These are phyloP conservation scores for Calvatia gigantea DNA, from an alignment of 768 basidiomycete genomes.

Conservation along the genomic window DNA sequence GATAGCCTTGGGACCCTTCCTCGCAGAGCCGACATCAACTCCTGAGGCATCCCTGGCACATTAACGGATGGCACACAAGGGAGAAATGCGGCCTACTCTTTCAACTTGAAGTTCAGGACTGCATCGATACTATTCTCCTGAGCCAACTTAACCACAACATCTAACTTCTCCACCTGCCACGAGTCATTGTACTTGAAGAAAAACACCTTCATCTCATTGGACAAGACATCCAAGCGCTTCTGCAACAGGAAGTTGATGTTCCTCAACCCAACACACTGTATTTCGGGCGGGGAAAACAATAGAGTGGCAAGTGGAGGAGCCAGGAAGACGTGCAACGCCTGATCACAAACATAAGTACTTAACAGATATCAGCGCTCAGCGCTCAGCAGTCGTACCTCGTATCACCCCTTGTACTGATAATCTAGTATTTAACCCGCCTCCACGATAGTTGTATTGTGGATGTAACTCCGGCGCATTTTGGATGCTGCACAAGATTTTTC, in stretches of 20 bases:
- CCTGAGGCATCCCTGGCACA: slow-evolving; percentile 85
- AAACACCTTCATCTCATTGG: slow-evolving; percentile 98
- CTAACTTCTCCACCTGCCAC: slow-evolving; percentile 96
- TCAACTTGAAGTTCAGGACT: slow-evolving; percentile 89
- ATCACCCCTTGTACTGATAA: no score
- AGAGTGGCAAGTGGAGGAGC: slow-evolving; percentile 94
- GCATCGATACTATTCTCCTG: slow-evolving; percentile 92
- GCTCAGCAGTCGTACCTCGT: no score
- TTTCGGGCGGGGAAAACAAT: slow-evolving; percentile 93
- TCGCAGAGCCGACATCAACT: slow-evolving; percentile 97
- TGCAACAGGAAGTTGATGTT: slow-evolving; percentile 97
- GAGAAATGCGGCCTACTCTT: slow-evolving; percentile 64
- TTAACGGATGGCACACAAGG: background rate
- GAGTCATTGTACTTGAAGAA: slow-evolving; percentile 99
- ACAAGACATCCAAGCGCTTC: slow-evolving; percentile 84
- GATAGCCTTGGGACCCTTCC: slow-evolving; percentile 92
- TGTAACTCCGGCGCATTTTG: no score
- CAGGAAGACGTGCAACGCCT: slow-evolving; percentile 33
- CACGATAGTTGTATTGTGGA: no score
- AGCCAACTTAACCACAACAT: slow-evolving; percentile 95
- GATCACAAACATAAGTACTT: no score
- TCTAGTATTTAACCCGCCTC: no score
- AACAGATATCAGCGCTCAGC: no score
- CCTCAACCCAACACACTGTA: slow-evolving; percentile 96
- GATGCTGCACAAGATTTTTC: no score